Evolutionary conservation across 306 rosid species (phyloP), one percentile per base, ranked within the genome.

Genomic region (Spatholobus suberectus): DNA sequence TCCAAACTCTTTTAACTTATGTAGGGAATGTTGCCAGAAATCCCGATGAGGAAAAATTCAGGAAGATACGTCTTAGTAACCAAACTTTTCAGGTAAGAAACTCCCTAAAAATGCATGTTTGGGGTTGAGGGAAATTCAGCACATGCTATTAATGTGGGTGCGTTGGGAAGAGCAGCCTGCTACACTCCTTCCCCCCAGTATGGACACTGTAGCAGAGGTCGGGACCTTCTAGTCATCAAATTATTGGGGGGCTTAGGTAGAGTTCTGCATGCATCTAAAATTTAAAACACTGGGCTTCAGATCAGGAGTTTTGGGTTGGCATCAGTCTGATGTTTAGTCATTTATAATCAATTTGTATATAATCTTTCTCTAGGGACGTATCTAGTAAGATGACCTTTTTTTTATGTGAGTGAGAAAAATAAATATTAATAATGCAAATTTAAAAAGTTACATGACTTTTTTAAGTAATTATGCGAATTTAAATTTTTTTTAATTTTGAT

Each of bases 21-120:
- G 89, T 96, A 63, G 91, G 94, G 74, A 93, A 96, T 77, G 96
- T 96, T 14, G 96, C 92, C 59, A 89, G 85, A 84, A 91, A 84
- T 85, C 99, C 98, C 0, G 84, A 90, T 57, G 97, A 91, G 83
- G 97, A 93, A 89, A 94, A 88, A 72, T 90, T 85, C 88, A 87
- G 98, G 88, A 96, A 84, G 85, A 96, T 96, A 62, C 88, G 96
- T 67, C 93, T 92, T 47, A 85, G 75, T 83, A 93, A 96, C 54
- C 92, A 89, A 34, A 52, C 89, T 58, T 93, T 91, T 86, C 92
- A 90, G 94, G 98, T 91, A 90, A 86, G 66, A 54, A 78, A 70
- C 38, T 40, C 58, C 41, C 49, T 51, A 34, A 34, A 23, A 23
- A 21, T 61, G 57, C 13, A 47, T 26, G 18, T 52, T 18, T 44